Evolutionary conservation across 768 basidiomycete species (phyloP).

Genomic region (Dioszegia hungarica): DNA sequence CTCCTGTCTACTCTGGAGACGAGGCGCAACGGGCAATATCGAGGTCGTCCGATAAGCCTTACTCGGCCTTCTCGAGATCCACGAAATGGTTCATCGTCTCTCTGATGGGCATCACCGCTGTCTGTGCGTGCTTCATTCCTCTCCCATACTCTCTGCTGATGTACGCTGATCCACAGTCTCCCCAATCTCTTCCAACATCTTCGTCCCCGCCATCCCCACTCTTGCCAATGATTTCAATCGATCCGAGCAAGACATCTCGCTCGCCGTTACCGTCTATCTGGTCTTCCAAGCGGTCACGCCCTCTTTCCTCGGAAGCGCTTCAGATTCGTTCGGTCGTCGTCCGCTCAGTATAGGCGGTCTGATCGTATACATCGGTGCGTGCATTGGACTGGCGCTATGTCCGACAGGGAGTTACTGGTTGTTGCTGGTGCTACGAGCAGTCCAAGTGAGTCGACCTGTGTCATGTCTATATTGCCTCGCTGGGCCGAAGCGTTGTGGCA

Average conservation of each 20-base stretch:
- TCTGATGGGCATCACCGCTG: conserved; percentile 13
- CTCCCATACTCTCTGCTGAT: background rate
- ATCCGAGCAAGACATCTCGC: conserved; percentile 67
- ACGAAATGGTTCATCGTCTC: conserved; percentile 20
- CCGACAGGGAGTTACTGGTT: conserved; percentile 67
- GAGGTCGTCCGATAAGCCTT: conserved; percentile 6
- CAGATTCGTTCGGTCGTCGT: conserved; percentile 47
- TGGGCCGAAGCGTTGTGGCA: no score
- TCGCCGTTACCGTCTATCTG: conserved; percentile 75
- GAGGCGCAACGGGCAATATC: background rate
- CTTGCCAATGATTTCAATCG: conserved; percentile 61
- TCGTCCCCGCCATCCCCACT: conserved; percentile 71
- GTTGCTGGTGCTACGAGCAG: conserved; percentile 69
- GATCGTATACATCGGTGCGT: conserved; percentile 61
- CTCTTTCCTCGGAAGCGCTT: conserved; percentile 62
- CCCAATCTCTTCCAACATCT: conserved; percentile 66
- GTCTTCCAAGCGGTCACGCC: conserved; percentile 50
- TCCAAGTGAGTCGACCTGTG: conserved; percentile 52
- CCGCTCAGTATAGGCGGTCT: conserved; percentile 57
- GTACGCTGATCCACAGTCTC: background rate
- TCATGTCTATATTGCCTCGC: no score
- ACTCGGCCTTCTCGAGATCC: conserved; percentile 12
- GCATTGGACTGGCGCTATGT: conserved; percentile 59
- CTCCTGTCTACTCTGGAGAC: background rate
- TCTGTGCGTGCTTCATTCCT: conserved; percentile 10